These are phyloP conservation scores for Blastomyces silverae DNA, from an alignment of 2,329 filamentous ascomycete genomes.

Conservation along the genomic window DNA sequence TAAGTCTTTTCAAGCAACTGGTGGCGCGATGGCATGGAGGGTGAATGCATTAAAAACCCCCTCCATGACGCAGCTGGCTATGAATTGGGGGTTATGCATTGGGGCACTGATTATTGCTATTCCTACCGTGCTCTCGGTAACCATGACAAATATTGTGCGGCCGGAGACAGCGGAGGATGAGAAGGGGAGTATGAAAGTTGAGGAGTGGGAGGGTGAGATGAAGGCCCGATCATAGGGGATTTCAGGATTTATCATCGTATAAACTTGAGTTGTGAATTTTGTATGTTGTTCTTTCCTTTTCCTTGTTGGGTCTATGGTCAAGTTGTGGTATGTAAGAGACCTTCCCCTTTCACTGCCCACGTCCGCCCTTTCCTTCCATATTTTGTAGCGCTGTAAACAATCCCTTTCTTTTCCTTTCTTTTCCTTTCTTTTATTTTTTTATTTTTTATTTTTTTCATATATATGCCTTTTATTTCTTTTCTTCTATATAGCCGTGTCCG, in stretches of 20 bases:
- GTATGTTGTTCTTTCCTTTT: not conserved
- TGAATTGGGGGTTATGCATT: slow-evolving; percentile 45
- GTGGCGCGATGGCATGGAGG: slow-evolving; percentile 45
- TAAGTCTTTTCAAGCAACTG: slow-evolving; percentile 42
- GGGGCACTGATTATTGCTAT: slow-evolving; percentile 40
- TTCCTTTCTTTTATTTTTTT: not conserved
- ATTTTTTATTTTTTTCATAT: no score
- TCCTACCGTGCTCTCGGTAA: slow-evolving; percentile 41
- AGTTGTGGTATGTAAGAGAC: not conserved
- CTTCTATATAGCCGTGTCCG: not conserved
- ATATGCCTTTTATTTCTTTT: not conserved
- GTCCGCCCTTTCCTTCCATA: not conserved
- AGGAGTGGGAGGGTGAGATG: not conserved
- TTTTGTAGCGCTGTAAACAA: not conserved
- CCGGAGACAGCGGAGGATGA: slow-evolving; percentile 6
- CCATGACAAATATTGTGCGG: slow-evolving; percentile 25
- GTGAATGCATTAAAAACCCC: slow-evolving; percentile 36
- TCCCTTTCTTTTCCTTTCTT: not conserved
- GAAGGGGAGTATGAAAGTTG: not conserved
- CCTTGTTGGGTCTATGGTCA: not conserved
- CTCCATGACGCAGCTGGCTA: slow-evolving; percentile 41
- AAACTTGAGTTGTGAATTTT: not conserved
- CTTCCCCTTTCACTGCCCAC: not conserved
- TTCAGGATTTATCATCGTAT: not conserved
- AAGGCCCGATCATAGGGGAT: not conserved